phyloP scores from a whole-genome alignment of 2,329 filamentous ascomycete species.

The Monosporascus sp. region DNA sequence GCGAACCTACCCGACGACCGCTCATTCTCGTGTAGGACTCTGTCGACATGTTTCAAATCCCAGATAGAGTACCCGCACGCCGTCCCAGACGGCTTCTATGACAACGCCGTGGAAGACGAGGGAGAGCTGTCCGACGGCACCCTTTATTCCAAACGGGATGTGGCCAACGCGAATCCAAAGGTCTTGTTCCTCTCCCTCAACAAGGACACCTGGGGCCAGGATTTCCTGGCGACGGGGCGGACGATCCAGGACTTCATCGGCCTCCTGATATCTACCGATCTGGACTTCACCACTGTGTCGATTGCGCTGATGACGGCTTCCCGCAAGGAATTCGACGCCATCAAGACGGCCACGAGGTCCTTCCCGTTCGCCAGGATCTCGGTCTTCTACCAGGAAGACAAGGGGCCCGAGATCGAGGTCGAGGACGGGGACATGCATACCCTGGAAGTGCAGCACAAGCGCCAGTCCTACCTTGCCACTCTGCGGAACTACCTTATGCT shows the following conservation, averaged over 20 bases:
- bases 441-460: constrained; percentile 16
- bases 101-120: background rate
- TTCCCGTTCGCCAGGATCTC: constrained; percentile 20
- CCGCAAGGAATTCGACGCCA: constrained; percentile 17
- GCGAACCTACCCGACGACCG: background rate
- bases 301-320: constrained; percentile 23
- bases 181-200: constrained; percentile 20
- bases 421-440: constrained; percentile 15
- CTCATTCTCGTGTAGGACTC: background rate
- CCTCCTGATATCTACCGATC: constrained; percentile 18
- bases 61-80: background rate
- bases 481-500: constrained; percentile 29
- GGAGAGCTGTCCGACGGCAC: background rate
- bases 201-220: constrained; percentile 22
- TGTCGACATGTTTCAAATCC: background rate
- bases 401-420: constrained; percentile 10
- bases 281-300: constrained; percentile 19
- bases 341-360: constrained; percentile 12
- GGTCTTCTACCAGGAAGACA: constrained; percentile 15
- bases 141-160: background rate
- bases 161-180: constrained; percentile 9
- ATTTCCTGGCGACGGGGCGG: constrained; percentile 20
- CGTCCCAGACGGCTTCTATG: background rate
- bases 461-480: constrained; percentile 20
- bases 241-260: constrained; percentile 24